A percentile compares a stretch with the other conserved stretches of the same genome.
phyloP scores from a whole-genome alignment of 495 filamentous ascomycete species.

The Acidiella bohemica region DNA sequence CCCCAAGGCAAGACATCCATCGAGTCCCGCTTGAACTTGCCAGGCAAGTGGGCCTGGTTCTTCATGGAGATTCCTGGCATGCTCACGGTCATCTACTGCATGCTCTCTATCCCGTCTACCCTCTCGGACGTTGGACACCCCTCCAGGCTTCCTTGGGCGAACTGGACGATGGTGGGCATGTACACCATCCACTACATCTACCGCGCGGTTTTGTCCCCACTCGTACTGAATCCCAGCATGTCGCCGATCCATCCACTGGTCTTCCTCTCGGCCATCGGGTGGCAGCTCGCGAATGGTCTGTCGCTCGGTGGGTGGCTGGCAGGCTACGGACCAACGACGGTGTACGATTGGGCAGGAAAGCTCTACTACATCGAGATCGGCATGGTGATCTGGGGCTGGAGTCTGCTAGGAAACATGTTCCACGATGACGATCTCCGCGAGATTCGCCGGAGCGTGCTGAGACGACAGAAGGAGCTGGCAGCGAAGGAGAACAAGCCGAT shows the following conservation, averaged over 20 bases:
- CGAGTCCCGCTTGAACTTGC: conserved; percentile 61
- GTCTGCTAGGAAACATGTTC: conserved; percentile 68
- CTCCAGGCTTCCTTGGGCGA: conserved; percentile 46
- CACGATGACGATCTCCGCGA: conserved; percentile 68
- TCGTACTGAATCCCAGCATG: conserved; percentile 74
- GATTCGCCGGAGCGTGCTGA: conserved; percentile 50
- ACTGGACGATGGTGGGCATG: conserved; percentile 50
- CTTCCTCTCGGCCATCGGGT: conserved; percentile 44
- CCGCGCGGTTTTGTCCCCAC: conserved; percentile 68
- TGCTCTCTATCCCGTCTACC: conserved; percentile 48
- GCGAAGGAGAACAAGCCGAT: conserved; percentile 27
- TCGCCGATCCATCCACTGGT: conserved; percentile 61
- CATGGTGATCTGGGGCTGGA: conserved; percentile 48
- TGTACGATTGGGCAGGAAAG: conserved; percentile 41
- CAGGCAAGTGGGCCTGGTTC: conserved; percentile 77
- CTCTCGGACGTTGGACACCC: conserved; percentile 29
- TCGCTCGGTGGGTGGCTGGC: conserved; percentile 69
- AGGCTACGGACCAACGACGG: conserved; percentile 55
- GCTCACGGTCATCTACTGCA: conserved; percentile 60
- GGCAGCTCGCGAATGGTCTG: conserved; percentile 69
- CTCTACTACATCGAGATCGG: conserved; percentile 41
- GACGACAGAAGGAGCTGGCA: conserved; percentile 31
- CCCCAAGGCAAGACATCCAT: conserved; percentile 68
- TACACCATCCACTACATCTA: conserved; percentile 74
- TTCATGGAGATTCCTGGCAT: conserved; percentile 76